phyloP scores from a whole-genome alignment of 306 rosid species.

The Notholithocarpus densiflorus region DNA sequence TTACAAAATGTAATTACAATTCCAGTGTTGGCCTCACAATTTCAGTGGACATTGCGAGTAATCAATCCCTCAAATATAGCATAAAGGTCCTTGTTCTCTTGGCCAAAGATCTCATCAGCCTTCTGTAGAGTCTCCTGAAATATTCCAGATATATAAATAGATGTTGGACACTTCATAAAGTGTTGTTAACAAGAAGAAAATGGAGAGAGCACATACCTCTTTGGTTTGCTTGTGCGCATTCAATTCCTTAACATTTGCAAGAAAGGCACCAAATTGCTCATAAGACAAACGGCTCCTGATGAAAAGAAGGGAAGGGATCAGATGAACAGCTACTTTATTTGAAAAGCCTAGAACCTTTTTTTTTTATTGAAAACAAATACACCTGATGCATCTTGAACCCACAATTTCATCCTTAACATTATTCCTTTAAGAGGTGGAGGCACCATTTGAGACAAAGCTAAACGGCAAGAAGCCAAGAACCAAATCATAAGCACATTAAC shows the following conservation, averaged over 20 bases:
- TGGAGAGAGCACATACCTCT: constrained; percentile 46
- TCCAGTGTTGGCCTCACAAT: background rate
- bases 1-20: constrained; percentile 20
- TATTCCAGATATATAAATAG: background rate
- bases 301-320: constrained; percentile 14
- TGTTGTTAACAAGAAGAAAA: background rate
- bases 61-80: constrained; percentile 84
- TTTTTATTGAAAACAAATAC: no score
- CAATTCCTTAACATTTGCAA: constrained; percentile 88
- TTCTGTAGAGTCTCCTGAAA: constrained; percentile 83
- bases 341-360: background rate
- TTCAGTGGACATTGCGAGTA: constrained; percentile 65
- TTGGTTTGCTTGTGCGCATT: constrained; percentile 87
- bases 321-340: background rate
- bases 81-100: constrained; percentile 84
- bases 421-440: no score
- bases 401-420: no score
- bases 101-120: constrained; percentile 89
- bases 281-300: constrained; percentile 88
- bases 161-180: background rate
- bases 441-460: no score
- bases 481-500: background rate
- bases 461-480: background rate
- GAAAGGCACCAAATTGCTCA: constrained; percentile 94
- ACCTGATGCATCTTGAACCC: no score